Evolutionary conservation across 176 grass and related monocot species (phyloP), one percentile per base, ranked within the genome.

Genomic region (Oryza rufipogon): DNA sequence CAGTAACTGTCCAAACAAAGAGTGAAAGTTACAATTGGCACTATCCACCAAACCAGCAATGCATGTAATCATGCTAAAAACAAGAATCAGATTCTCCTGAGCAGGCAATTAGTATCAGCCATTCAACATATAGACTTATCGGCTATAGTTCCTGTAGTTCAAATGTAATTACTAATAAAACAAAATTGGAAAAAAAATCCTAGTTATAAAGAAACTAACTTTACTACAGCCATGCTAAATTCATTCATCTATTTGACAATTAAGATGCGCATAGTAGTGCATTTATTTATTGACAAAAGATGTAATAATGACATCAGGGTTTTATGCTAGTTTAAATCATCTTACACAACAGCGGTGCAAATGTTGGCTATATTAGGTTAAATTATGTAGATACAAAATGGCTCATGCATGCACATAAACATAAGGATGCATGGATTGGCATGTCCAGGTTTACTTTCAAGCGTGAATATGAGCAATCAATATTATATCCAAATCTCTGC

Each of bases 361-460:
- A 63, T 58, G 54, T 20, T 58, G 14, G 70, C 69, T 66, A 52
- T 71, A 11, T 54, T 77, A 66, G n/a, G 30, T 71, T 81, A 39
- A 70, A 85, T 32, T 75, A 81, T 54, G 71, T 64, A 66, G 2
- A 47, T 46, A 19, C 32, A 33, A 79, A 69, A 10, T 81, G n/a
- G 3, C 76, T 12, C 30, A 64, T 14, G 28, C 45, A 70, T 32
- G 7, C 25, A 78, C 11, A 16, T 20, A 85, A 68, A 60, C 9
- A 71, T 77, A 69, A 4, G 7, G 51, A 80, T 44, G 77, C 9
- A 19, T 46, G 23, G 22, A 83, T 74, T 78, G 46, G 20, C 75
- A 84, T 77, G 30, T 54, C 28, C 13, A 73, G 20, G 28, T 81
- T 70, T 30, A 51, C 22, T 85, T 79, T 70, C 30, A 34, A 71